phyloP scores from a whole-genome alignment of 1,139 yeast genomes.

The Hansenula sp. region DNA sequence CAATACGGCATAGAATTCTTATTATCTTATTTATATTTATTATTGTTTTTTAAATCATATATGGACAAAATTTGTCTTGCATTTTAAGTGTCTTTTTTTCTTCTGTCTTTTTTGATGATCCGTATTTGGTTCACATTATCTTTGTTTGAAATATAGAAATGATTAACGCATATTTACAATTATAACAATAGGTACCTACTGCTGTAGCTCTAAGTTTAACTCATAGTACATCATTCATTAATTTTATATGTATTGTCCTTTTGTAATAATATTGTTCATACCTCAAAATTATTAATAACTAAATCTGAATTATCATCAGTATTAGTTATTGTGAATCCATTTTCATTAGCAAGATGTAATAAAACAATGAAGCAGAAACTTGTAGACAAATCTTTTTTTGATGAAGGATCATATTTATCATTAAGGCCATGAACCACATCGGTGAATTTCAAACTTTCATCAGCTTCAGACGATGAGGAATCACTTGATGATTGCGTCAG shows the following conservation, averaged over 20 bases:
- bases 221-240: too few relatives aligned
- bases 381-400: conserved; percentile 68
- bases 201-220: not conserved
- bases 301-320: conserved; percentile 58
- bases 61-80: too few relatives aligned
- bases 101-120: too few relatives aligned
- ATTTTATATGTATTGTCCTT: too few relatives aligned
- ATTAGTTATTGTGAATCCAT: conserved; percentile 62
- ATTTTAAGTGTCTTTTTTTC: too few relatives aligned
- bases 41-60: not conserved
- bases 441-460: conserved; percentile 19
- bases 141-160: not conserved
- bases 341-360: conserved; percentile 86
- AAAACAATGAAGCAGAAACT: conserved; percentile 86
- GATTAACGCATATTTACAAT: not conserved
- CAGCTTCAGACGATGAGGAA: not conserved
- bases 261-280: not conserved
- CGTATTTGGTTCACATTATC: too few relatives aligned
- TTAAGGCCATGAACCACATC: conserved; percentile 36
- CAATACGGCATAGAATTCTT: conserved; percentile 4
- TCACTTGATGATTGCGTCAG: not conserved
- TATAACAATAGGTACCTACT: not conserved
- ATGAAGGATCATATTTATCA: conserved; percentile 44
- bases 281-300: conserved; percentile 12
- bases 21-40: conserved; percentile 1